These are phyloP conservation scores for Cladophialophora bantiana DNA, from an alignment of 2,329 filamentous ascomycete genomes.

Conservation along the genomic window DNA sequence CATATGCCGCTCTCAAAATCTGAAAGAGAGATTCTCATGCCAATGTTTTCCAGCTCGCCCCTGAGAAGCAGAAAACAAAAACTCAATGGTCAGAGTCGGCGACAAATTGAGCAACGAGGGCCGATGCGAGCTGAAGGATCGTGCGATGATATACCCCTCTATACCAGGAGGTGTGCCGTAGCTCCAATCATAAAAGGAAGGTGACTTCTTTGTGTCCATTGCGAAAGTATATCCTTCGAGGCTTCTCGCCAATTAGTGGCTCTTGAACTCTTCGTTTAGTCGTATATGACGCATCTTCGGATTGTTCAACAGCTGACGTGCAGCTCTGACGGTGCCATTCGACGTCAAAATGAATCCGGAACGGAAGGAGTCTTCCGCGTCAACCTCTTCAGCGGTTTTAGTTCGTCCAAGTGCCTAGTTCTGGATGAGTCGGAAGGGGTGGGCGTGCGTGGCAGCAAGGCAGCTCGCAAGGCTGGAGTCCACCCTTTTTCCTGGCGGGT, in stretches of 20 bases:
- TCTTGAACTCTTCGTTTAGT: background rate
- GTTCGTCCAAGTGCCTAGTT: background rate
- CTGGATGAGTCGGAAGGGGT: constrained; percentile 2
- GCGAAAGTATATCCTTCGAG: constrained; percentile 4
- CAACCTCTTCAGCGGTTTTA: background rate
- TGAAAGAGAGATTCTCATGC: constrained; percentile 11
- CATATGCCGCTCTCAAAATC: background rate
- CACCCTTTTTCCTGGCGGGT: background rate
- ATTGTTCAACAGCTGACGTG: background rate
- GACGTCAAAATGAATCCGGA: background rate
- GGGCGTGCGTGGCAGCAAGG: too few relatives aligned
- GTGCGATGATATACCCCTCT: constrained; percentile 8
- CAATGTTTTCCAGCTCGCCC: constrained; percentile 13
- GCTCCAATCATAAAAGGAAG: constrained; percentile 13
- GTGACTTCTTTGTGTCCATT: background rate
- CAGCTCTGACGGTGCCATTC: constrained; percentile 2
- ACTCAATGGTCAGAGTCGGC: constrained; percentile 26
- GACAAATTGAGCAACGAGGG: background rate
- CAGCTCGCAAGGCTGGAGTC: constrained; percentile 1
- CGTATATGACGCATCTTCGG: background rate
- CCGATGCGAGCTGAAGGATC: constrained; percentile 2
- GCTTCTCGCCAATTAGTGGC: background rate
- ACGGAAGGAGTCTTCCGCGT: background rate
- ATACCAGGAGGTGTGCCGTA: background rate
- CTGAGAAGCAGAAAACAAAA: constrained; percentile 27